A percentile compares a stretch with the other conserved stretches of the same genome.
These are phyloP conservation scores for Suillus spraguei DNA, from an alignment of 768 basidiomycete species.

Conservation along the genomic window DNA sequence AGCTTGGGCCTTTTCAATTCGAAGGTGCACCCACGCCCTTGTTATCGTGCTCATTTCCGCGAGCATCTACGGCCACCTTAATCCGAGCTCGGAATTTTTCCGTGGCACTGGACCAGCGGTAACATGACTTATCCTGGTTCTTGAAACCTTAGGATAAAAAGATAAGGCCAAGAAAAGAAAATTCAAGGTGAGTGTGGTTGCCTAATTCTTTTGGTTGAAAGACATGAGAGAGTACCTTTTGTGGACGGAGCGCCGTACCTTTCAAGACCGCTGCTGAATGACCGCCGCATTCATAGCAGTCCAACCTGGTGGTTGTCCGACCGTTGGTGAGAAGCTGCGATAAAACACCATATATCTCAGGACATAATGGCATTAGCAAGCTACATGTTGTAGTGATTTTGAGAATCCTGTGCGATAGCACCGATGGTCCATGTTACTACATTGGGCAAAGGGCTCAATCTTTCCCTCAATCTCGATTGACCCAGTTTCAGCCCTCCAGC, in stretches of 20 bases:
- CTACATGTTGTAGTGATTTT: not conserved
- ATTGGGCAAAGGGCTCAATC: not conserved
- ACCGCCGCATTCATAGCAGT: not conserved
- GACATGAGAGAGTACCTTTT: not conserved
- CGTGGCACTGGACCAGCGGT: not conserved
- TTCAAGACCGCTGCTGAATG: not conserved
- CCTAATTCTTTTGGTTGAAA: not conserved
- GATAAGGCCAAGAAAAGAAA: constrained; percentile 8
- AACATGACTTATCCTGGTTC: not conserved
- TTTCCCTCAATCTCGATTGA: constrained; percentile 2
- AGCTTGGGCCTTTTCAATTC: constrained; percentile 12
- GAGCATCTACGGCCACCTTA: constrained; percentile 1
- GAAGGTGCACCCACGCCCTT: constrained; percentile 2
- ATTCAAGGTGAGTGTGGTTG: not conserved
- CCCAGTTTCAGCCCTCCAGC: constrained; percentile 5
- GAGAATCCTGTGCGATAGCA: constrained; percentile 4
- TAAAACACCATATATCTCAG: not conserved
- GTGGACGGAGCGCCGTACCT: not conserved
- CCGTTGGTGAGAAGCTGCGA: not conserved
- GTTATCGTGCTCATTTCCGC: constrained; percentile 6
- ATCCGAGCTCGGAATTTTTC: not conserved
- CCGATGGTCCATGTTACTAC: not conserved
- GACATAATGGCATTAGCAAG: not conserved
- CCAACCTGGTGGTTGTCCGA: too few species aligned
- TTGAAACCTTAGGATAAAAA: not conserved